Conservation (phyloP, 2,329 filamentous ascomycete genomes). For the Aspergillus japonicus region DNA sequence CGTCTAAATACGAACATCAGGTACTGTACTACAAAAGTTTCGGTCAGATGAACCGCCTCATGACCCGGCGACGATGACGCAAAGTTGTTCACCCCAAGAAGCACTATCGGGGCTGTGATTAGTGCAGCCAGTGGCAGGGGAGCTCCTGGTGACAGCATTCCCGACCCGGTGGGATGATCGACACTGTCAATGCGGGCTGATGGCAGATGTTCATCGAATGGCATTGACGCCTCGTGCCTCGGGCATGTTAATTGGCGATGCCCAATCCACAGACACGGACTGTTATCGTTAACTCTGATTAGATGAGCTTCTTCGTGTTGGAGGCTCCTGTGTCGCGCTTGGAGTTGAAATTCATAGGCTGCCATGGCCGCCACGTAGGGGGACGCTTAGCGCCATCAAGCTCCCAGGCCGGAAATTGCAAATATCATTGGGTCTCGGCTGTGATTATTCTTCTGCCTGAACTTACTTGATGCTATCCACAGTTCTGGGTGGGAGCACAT, state of each 20-base stretch:
- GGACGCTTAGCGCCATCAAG: background rate
- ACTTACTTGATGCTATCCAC: background rate
- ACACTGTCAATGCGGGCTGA: slow-evolving; percentile 1
- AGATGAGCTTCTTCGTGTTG: background rate
- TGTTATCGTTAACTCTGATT: background rate
- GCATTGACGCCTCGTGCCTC: background rate
- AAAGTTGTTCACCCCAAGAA: background rate
- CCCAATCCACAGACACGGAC: background rate
- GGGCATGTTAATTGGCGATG: background rate
- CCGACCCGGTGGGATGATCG: slow-evolving; percentile 5
- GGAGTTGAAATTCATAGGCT: background rate
- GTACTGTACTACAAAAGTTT: background rate
- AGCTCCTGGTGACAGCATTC: background rate
- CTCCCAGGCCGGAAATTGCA: background rate
- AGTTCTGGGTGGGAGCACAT: background rate
- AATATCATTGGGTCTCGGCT: background rate
- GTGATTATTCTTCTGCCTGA: background rate
- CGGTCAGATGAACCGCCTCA: background rate
- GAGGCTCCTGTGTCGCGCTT: background rate
- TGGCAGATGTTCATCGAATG: background rate
- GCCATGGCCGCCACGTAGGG: background rate
- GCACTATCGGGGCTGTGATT: slow-evolving; percentile 8
- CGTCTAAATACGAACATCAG: background rate
- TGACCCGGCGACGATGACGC: slow-evolving; percentile 1
- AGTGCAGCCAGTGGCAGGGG: slow-evolving; percentile 2